Conservation (phyloP, 2,329 filamentous ascomycete species). For the Dactylella cylindrospora region DNA sequence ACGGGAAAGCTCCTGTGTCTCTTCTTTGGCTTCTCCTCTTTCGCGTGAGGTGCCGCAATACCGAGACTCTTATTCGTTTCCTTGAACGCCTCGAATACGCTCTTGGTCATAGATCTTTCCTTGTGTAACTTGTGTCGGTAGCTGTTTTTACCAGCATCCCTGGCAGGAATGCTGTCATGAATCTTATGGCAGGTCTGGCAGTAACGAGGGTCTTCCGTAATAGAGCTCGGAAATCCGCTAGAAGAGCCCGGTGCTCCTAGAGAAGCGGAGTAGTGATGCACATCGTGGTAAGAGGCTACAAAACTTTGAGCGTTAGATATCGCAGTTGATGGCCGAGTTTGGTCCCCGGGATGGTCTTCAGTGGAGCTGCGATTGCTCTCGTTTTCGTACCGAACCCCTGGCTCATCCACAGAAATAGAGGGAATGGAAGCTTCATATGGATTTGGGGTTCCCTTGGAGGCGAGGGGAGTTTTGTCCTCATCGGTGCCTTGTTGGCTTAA, state of each 20-base stretch:
- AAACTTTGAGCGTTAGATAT: slow-evolving; percentile 36
- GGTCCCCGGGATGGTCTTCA: slow-evolving; percentile 1
- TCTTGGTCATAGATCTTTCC: slow-evolving; percentile 13
- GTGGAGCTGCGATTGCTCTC: slow-evolving; percentile 18
- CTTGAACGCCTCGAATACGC: slow-evolving; percentile 35
- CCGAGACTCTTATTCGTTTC: slow-evolving; percentile 33
- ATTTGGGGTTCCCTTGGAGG: slow-evolving; percentile 5
- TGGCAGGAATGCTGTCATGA: slow-evolving; percentile 21
- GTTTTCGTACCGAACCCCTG: slow-evolving; percentile 16
- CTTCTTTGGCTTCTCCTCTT: slow-evolving; percentile 23
- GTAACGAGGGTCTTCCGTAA: slow-evolving; percentile 31
- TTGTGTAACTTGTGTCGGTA: slow-evolving; percentile 36
- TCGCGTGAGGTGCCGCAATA: slow-evolving; percentile 5
- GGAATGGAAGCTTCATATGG: slow-evolving; percentile 3
- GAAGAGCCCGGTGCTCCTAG: slow-evolving; percentile 30
- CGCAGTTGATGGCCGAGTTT: slow-evolving; percentile 31
- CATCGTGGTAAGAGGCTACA: slow-evolving; percentile 18
- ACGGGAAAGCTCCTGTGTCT: slow-evolving; percentile 27
- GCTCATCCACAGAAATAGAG: slow-evolving; percentile 7
- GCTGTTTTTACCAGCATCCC: slow-evolving; percentile 21
- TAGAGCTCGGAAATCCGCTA: slow-evolving; percentile 15
- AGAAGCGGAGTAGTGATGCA: slow-evolving; percentile 16
- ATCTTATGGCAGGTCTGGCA: slow-evolving; percentile 40
- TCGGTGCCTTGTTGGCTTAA: slow-evolving; percentile 2
- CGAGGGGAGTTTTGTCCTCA: slow-evolving; percentile 20